Conservation (phyloP, 2,329 filamentous ascomycete genomes). For the Hypoxylon sp. region DNA sequence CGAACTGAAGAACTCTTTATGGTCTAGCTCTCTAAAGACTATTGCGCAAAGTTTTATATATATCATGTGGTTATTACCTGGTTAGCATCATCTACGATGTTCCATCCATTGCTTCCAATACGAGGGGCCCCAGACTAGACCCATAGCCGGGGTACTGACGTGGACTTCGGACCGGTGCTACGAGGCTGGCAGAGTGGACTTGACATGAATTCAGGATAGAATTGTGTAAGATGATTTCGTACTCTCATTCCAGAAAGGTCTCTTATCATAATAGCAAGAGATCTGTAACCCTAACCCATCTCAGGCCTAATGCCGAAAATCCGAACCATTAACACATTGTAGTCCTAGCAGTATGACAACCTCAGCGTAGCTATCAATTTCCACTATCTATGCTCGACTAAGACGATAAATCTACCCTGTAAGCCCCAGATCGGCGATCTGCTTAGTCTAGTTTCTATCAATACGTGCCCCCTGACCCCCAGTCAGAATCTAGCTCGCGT, state of each 20-base stretch:
- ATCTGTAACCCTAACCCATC: not conserved
- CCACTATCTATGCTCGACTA: not conserved
- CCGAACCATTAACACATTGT: not conserved
- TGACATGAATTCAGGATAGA: not conserved
- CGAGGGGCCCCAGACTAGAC: not conserved
- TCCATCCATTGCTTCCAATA: not conserved
- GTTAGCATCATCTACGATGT: not conserved
- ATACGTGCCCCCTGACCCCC: not conserved
- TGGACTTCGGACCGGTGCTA: constrained; percentile 1
- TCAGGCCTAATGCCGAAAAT: not conserved
- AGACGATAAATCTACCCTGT: not conserved
- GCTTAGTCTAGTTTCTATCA: not conserved
- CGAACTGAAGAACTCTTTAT: not conserved
- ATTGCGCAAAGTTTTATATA: not conserved
- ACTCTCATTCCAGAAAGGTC: not conserved
- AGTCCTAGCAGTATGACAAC: not conserved
- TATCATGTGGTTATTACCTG: not conserved
- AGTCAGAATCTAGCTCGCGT: not conserved
- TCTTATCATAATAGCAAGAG: not conserved
- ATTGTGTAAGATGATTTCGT: not conserved
- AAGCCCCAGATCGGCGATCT: not conserved
- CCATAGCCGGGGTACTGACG: not conserved
- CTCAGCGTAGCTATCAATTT: not conserved
- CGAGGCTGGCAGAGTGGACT: not conserved
- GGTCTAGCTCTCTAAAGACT: not conserved